Base-by-base conservation (phyloP, 2,329 filamentous ascomycete species). In the Diaporthe aspalathi region DNA sequence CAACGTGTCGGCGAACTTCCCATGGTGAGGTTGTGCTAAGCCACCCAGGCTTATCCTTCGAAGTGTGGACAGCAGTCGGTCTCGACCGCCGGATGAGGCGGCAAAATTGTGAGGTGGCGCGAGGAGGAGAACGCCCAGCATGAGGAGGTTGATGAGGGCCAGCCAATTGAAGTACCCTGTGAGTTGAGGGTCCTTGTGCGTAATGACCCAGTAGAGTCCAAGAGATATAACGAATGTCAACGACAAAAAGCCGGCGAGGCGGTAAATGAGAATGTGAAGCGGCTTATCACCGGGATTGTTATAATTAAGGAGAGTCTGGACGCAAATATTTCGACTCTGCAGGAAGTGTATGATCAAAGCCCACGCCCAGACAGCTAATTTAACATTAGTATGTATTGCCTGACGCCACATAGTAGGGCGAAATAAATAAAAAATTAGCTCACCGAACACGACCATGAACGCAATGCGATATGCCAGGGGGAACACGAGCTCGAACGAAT, bases 221-320 rank as follows among this genome's bases (percentile, higher is more conserved):
- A 63, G 43, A 4, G 43, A 63, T 24, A 63, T n/a, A n/a, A 49
- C 20, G 12, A 63, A 63, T 11, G 29, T 63, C 20, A 63, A 35
- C 9, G 60, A 63, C 2, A 63, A 27, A 17, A 49, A 63, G 7
- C 60, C 60, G 6, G 60, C 60, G 29, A 63, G 60, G 11, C 60
- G 60, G 29, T 63, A 63, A 49, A 63, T 63, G 27, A 63, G 60
- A 16, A 63, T 49, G 27, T 63, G 60, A 35, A 63, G 43, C 2
- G 60, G 60, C 45, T 49, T 63, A 38, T 63, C 60, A 35, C 60
- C 24, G n/a, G 60, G 20, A 16, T 47, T 47, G 11, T 63, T 35
- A 49, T 63, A 63, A 63, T 63, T 63, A 49, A 63, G 60, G 27
- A 63, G 60, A 35, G 60, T 63, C 60, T 35, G 22, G 14, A 63